Base-by-base conservation (phyloP, 768 basidiomycete species). In the Mycena filopes region DNA sequence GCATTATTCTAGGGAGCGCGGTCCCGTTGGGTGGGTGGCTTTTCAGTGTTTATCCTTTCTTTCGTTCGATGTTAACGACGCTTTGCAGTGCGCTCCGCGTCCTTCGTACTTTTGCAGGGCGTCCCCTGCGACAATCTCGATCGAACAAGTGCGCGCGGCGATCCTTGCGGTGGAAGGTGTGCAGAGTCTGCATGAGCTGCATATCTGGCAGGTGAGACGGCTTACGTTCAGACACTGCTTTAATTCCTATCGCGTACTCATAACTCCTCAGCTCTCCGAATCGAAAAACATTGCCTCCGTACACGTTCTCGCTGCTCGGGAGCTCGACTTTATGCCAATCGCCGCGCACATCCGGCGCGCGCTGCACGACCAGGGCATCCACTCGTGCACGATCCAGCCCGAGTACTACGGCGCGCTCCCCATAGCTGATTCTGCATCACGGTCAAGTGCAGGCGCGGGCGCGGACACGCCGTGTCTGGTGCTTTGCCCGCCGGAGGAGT, bases 1-100 rank as follows among this genome's bases (percentile, higher is more conserved):
- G 89, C 54, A 99, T 99, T 76, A 99, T 99, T 68, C 97, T 99
- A 82, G 95, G 93, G 3, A 96, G 94, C 63, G 95, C 98, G 10
- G 75, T 99, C 45, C 98, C 98, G 6, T 84, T 99, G 36, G 93
- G 93, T 93, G 67, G 36, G 86, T 76, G 36, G 55, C 7, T 23
- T 47, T 47, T 7, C 21, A 10, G 16, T 28, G 4, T 36, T 36
- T 36, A 5, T 36, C 15, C 36, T 15, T 36, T 36, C 9, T 11
- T 36, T 36, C 36, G 15, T 15, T 11, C 6, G 33, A 36, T 36
- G 15, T 36, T 11, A 10, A 2, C 15, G 33, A 36, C 29, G 43
- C 54, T 38, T 33, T 68, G 55, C 63, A 92, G 93, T 94, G 29
- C 91, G 88, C 73, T 94, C 93, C 74, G 93, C 97, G 2, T 95